Evolutionary conservation across 139 green algal genomes (phyloP), one percentile per base, ranked within the genome.

Genomic region (Chlamydomonas schloesseri): DNA sequence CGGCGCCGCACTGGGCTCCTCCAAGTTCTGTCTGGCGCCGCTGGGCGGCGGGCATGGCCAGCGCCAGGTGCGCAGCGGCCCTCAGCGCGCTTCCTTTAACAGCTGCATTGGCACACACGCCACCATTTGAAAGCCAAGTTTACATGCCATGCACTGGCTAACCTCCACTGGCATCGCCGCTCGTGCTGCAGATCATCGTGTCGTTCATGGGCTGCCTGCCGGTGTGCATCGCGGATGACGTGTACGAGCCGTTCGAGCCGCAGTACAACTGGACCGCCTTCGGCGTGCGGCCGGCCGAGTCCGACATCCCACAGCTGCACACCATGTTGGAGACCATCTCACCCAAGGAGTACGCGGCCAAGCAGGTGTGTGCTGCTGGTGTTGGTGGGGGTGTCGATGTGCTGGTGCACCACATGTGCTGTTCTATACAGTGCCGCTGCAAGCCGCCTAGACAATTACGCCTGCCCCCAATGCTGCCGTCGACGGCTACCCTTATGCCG

Each of bases 201-300:
- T 80, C 73, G 8, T 82, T 81, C 65, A 87, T 89, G 78, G 88
- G 88, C 24, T 91, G 88, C 79, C 37, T 91, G 3, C 88, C 88
- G 0, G 88, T 91, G 4, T 62, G 53, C 42, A 89, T 87, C 70
- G 69, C 69, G 3, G 87, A 91, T 70, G 53, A 76, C 36, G 76
- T 91, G 58, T 78, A 84, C 31, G 74, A 91, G 69, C 88, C 88
- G 0, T 91, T 89, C 71, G 82, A 91, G 77, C 85, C 85, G 31
- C 60, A 67, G 60, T 15, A 15, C 23, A 71, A 89, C 70, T 89
- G 85, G 85, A 60, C 57, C 34, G 13, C 50, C n/a, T 87, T 79
- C 31, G 81, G 23, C 9, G 34, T 87, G 34, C 81, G 81, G 53
- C 34, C 34, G 6, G 3, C 34, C 36, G 69, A 87, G 70, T 57